Evolutionary conservation across 768 basidiomycete species (phyloP).

Genomic region (Paxillus ammoniavirescens): DNA sequence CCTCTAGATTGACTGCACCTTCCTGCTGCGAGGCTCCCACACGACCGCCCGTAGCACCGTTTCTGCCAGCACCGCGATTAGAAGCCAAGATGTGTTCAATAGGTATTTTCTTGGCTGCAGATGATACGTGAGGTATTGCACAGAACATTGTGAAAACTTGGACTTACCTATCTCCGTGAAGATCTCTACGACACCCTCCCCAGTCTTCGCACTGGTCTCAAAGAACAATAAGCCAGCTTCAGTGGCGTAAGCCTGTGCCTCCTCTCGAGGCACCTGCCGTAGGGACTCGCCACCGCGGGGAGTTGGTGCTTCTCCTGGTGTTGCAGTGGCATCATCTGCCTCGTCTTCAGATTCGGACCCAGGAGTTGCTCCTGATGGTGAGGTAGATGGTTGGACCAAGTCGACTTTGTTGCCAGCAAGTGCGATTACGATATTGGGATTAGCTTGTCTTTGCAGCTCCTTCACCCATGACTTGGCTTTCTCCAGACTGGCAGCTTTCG

Average conservation of each 20-base stretch:
- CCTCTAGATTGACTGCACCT: slow-evolving; percentile 68
- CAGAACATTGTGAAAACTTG: neutral
- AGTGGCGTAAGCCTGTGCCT: slow-evolving; percentile 94
- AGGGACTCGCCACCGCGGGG: slow-evolving; percentile 56
- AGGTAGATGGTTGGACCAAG: slow-evolving; percentile 68
- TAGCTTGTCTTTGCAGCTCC: slow-evolving; percentile 97
- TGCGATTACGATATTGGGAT: slow-evolving; percentile 98
- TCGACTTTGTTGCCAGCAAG: slow-evolving; percentile 98
- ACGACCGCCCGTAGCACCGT: slow-evolving; percentile 55
- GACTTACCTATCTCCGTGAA: slow-evolving; percentile 95
- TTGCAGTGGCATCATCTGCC: slow-evolving; percentile 88
- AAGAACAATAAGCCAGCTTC: slow-evolving; percentile 96
- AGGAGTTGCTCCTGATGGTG: slow-evolving; percentile 46
- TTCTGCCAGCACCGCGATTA: slow-evolving; percentile 63
- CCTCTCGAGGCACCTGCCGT: slow-evolving; percentile 90
- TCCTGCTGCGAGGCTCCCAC: slow-evolving; percentile 47
- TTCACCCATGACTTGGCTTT: slow-evolving; percentile 99
- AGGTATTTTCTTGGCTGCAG: slow-evolving; percentile 77
- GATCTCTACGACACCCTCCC: slow-evolving; percentile 91
- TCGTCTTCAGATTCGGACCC: slow-evolving; percentile 81
- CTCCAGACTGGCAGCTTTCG: slow-evolving; percentile 92
- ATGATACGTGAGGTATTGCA: neutral
- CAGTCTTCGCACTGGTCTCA: slow-evolving; percentile 97
- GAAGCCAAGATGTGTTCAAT: slow-evolving; percentile 93
- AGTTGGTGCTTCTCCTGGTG: slow-evolving; percentile 68